Evolutionary conservation across 441 rosid species (phyloP), one percentile per base, ranked within the genome.

Genomic region (Sinapis alba): DNA sequence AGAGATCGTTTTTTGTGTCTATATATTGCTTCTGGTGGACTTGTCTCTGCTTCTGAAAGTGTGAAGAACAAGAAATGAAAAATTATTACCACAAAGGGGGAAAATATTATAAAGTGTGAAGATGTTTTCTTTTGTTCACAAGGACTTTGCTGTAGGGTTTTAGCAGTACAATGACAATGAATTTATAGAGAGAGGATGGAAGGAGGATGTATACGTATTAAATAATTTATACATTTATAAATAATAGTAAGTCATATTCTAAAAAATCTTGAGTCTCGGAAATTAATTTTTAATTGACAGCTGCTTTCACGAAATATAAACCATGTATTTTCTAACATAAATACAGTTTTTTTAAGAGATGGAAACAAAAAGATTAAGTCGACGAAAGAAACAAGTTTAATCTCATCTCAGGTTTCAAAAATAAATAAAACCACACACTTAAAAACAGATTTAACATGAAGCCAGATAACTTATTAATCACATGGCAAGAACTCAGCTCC

Each of bases 101-200:
- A 9, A 67, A 34, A 41, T 7, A 20, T 20, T 69, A 53, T 10
- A 12, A 69, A 69, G 54, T 26, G 74, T 15, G 71, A 27, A 36
- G 30, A 76, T 63, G 12, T 63, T 23, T 59, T 20, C 5, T 19
- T 23, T 62, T 54, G 34, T 16, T 59, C 7, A n/a, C 16, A 62
- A 59, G 59, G 61, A 38, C 15, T 24, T 30, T 50, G 69, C 3
- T 77, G 76, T 71, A 71, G 63, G 80, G 73, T 72, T 78, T 78
- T 56, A 24, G 43, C 0, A 36, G 5, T 71, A 65, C 72, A 57
- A 71, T 41, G 69, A 66, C 69, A 36, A 71, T 59, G 64, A 1
- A 77, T 65, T 47, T 77, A 78, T 78, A 78, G 77, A 78, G n/a
- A 78, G 77, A 78, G n/a, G 18, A 60, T 60, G 64, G 47, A 20